A percentile compares a stretch with the other conserved stretches of the same genome.
phyloP scores from a whole-genome alignment of 2,329 filamentous ascomycete genomes.

The Trichophyton simii region DNA sequence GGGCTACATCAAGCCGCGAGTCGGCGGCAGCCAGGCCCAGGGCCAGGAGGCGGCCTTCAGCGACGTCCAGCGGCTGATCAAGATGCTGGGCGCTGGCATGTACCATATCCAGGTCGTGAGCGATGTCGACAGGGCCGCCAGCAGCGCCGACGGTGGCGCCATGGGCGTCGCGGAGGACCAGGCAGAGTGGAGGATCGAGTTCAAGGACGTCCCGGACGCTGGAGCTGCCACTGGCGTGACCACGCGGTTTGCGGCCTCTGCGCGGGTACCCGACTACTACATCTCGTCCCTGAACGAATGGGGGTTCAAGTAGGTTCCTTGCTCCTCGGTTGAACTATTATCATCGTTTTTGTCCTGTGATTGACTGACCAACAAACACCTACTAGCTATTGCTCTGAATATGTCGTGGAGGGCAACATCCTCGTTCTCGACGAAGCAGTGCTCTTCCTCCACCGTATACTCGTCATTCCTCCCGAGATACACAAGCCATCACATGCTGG shows the following conservation, averaged over 20 bases:
- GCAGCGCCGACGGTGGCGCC: conserved; percentile 29
- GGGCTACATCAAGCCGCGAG: conserved; percentile 27
- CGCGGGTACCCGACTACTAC: conserved; percentile 39
- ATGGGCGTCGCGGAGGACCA: conserved; percentile 17
- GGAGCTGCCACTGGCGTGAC: conserved; percentile 43
- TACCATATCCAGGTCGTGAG: conserved; percentile 44
- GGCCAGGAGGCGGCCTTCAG: conserved; percentile 34
- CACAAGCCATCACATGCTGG: conserved; percentile 17
- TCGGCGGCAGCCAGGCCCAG: conserved; percentile 35
- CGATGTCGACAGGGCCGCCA: conserved; percentile 26
- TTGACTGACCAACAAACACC: no score
- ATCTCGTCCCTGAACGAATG: conserved; percentile 39
- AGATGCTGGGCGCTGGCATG: conserved; percentile 39
- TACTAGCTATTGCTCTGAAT: conserved; percentile 44
- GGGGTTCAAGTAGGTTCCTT: conserved; percentile 39
- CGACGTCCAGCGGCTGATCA: conserved; percentile 35
- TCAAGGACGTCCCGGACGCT: conserved; percentile 39
- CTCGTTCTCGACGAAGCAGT: conserved; percentile 48
- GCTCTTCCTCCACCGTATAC: conserved; percentile 44
- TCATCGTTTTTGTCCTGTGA: neutral
- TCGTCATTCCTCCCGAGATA: conserved; percentile 33
- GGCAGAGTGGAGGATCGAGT: conserved; percentile 33
- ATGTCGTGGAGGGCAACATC: conserved; percentile 44
- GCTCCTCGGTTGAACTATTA: neutral
- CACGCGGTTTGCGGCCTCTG: conserved; percentile 40